Evolutionary conservation across 208 protist genomes (phyloP).

Genomic region (Leishmania lainsoni): DNA sequence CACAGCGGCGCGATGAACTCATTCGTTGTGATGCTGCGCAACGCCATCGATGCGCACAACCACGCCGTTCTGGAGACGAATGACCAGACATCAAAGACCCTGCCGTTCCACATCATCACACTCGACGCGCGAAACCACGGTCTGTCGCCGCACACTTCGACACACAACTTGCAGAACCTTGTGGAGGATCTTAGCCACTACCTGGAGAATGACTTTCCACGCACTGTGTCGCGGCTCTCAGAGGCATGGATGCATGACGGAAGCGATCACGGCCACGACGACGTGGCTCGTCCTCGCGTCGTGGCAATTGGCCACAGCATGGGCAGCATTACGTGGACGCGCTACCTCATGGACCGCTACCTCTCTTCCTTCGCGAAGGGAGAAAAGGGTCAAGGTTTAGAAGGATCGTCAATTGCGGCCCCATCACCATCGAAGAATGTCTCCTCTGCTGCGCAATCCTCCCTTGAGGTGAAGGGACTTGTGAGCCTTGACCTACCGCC

Average conservation of each 20-base stretch:
- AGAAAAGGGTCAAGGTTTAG: not conserved
- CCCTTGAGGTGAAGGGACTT: conserved; percentile 26
- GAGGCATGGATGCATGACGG: not conserved
- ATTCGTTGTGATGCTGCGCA: conserved; percentile 35
- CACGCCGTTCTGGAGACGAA: conserved; percentile 12
- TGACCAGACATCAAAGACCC: conserved; percentile 2
- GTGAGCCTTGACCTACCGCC: conserved; percentile 68
- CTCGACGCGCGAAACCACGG: conserved; percentile 68
- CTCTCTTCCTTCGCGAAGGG: not conserved
- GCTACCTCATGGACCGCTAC: conserved; percentile 48
- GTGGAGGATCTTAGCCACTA: conserved; percentile 43
- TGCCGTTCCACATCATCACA: conserved; percentile 27
- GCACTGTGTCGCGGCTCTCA: not conserved
- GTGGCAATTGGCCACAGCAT: conserved; percentile 73
- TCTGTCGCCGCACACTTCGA: conserved; percentile 48
- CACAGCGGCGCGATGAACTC: conserved; percentile 55
- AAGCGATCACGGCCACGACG: too few relatives aligned
- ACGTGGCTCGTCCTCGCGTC: conserved; percentile 12
- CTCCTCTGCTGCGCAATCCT: not conserved
- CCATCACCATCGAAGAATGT: not conserved
- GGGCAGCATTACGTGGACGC: conserved; percentile 55
- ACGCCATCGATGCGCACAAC: conserved; percentile 28
- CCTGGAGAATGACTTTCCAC: conserved; percentile 21
- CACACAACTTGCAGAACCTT: conserved; percentile 39
- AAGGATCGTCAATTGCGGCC: not conserved